Base-by-base conservation (phyloP, 768 basidiomycete species). In the Steccherinum ochraceum region DNA sequence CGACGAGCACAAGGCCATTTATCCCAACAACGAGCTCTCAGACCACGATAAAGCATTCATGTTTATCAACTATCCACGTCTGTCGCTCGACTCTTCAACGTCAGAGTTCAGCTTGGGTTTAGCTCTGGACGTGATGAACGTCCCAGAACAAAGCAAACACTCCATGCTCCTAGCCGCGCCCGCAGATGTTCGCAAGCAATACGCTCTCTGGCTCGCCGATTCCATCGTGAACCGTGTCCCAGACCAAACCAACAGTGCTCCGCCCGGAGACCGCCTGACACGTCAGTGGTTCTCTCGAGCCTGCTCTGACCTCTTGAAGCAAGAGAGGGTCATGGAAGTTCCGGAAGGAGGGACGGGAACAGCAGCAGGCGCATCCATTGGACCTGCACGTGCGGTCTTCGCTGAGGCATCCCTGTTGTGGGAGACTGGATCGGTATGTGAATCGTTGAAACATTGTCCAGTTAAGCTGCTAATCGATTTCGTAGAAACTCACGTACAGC, bases 1-100 rank as follows among this genome's bases (percentile, higher is more conserved):
- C 19, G 19, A 7, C 7, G n/a, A 43, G 7, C 16, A 23, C 5
- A 7, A 18, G 16, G 18, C 7, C 16, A 18, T 43, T 18, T 10
- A 7, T 10, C 41, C 41, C 41, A 43, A 48, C 19, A 24, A 20
- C 27, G 13, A 11, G 25, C 47, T 48, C 12, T 48, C 47, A 13
- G 25, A 40, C n/a, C n/a, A 24, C 21, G 47, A 48, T 27, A 48
- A 48, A 27, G 47, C 47, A 11, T 43, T 18, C 21, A 23, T 23
- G 16, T 7, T 23, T 23, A n/a, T 43, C 21, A 43, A 43, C 41
- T 48, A 48, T 24, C 47, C 26, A 18, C 47, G 47, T 35, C n/a
- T 12, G 7, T 12, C 16, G 12, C 30, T 26, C 3, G 21, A 48
- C 23, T 27, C 47, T n/a, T n/a, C 21, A 11, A n/a, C 47, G 27